Base-by-base conservation (phyloP, 139 green algal genomes). In the Micractinium conductrix region DNA sequence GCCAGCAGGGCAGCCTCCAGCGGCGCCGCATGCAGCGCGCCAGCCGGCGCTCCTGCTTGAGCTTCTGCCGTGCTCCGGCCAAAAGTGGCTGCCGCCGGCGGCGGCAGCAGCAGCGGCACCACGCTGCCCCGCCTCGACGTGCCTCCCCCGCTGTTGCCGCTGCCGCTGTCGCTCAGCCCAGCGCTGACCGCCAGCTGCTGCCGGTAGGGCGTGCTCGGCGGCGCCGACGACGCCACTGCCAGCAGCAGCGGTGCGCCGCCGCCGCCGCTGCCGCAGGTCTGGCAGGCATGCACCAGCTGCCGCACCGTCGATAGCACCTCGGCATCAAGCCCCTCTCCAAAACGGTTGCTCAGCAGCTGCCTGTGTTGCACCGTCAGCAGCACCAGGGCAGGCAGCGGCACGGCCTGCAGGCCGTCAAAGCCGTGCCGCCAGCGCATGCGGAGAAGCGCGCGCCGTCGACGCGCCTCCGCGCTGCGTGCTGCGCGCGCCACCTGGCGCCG, bases 181-280 rank as follows among this genome's bases (percentile, higher is more conserved):
- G 53, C 50, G 26, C 35, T 50, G 17, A 37, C 26, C 1, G 55
- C 76, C 28, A 82, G 55, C 58, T 82, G 40, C 6, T 73, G 62
- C 38, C 76, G 58, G 9, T 44, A 48, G 0, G 76, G 76, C 16
- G 76, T 30, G 30, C 55, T 82, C 55, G 72, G 58, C 58, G 40
- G 53, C 7, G 28, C 42, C 2, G n/a, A 7, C 9, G 35, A 38
- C 6, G 26, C 76, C 5, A 82, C 76, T 24, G 38, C 76, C 40
- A 82, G 58, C 55, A 82, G 76, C 58, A 82, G 76, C 14, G 76
- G 76, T 12, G 35, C 70, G 69, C 69, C 14, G 35, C 35, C 10
- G 58, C 58, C 24, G 7, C 28, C 9, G 28, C 71, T 30, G 71
- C 42, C 3, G 74, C 71, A 78, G 12, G 74, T 33, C 8, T 26